These are phyloP conservation scores for Barnettozyma vustinii DNA, from an alignment of 805 yeast genomes.

Conservation along the genomic window DNA sequence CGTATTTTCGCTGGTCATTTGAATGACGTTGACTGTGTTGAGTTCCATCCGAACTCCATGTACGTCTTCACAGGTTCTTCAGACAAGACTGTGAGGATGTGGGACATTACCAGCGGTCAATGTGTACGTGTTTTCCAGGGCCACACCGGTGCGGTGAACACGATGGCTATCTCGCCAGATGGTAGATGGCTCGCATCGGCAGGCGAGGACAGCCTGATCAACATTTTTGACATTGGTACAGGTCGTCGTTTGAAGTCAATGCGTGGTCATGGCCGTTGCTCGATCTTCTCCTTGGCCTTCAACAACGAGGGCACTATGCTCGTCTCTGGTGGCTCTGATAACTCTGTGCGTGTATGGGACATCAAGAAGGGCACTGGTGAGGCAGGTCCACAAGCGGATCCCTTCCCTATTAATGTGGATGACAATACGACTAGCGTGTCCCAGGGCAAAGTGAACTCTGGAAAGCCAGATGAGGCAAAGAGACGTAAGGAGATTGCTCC, in stretches of 20 bases:
- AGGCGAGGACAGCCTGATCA: conserved; percentile 85
- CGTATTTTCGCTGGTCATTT: conserved; percentile 96
- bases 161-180: conserved; percentile 89
- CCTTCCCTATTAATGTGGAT: conserved; percentile 39
- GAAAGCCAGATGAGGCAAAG: conserved; percentile 41
- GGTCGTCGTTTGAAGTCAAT: conserved; percentile 84
- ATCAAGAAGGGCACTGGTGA: conserved; percentile 80
- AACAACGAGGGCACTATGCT: conserved; percentile 84
- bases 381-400: conserved; percentile 72
- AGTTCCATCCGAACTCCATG: conserved; percentile 94
- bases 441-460: conserved; percentile 18
- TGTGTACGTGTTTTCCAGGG: conserved; percentile 91
- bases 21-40: conserved; percentile 91
- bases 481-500: conserved; percentile 71
- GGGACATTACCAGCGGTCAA: conserved; percentile 90
- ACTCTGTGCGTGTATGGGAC: conserved; percentile 95
- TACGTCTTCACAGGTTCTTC: conserved; percentile 93
- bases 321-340: conserved; percentile 90
- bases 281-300: conserved; percentile 80
- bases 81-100: conserved; percentile 95
- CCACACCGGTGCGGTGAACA: conserved; percentile 82
- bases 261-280: conserved; percentile 90
- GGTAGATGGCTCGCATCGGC: conserved; percentile 96
- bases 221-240: conserved; percentile 90
- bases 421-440: conserved; percentile 27